Evolutionary conservation across 139 green algal species (phyloP), one percentile per base, ranked within the genome.

Genomic region (Volvox africanus): DNA sequence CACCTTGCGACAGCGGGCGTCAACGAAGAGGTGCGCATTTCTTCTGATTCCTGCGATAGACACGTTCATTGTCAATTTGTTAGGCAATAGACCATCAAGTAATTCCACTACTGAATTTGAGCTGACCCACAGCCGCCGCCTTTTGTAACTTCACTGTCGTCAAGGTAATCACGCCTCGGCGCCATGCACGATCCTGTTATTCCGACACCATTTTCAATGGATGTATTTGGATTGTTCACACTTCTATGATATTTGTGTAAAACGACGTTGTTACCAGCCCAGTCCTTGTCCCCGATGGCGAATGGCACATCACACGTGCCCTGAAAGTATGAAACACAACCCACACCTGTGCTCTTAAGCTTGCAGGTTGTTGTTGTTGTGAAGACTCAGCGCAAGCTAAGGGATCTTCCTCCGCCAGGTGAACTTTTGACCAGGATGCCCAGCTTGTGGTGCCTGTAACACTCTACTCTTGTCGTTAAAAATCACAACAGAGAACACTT

Each of bases 1-100:
- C 80, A 86, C 80, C 55, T 86, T 14, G 50, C 24, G 28, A 71
- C 50, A 3, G 50, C 1, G 26, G 80, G 80, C 80, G 68, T 86
- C 50, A 86, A 17, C 6, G 80, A 86, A 55, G 44, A 55, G 1
- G 80, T 24, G 24, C 50, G 80, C 80, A 86, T 86, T 67, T 84
- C 78, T 62, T 65, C 78, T 84, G 21, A 22, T 65, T 32, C 37
- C 78, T 84, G 78, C 78, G 22, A 35, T 5, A 2, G 32, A 16
- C 28, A 80, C 26, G 73, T 55, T 75, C 11, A 12, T 75, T 75
- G 22, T 12, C 9, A 14, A 75, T 75, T 26, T 26, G 22, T 35
- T 79, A 9, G 3, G 71, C 12, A 3, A 28, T 73, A 73, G 65
- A 6, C 44, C 44, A 55, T 14, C 44, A 5, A 55, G 44, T 73